A percentile compares a stretch with the other conserved stretches of the same genome.
These are phyloP conservation scores for Ustilago sp. DNA, from an alignment of 1,284 basidiomycete species.

Conservation along the genomic window DNA sequence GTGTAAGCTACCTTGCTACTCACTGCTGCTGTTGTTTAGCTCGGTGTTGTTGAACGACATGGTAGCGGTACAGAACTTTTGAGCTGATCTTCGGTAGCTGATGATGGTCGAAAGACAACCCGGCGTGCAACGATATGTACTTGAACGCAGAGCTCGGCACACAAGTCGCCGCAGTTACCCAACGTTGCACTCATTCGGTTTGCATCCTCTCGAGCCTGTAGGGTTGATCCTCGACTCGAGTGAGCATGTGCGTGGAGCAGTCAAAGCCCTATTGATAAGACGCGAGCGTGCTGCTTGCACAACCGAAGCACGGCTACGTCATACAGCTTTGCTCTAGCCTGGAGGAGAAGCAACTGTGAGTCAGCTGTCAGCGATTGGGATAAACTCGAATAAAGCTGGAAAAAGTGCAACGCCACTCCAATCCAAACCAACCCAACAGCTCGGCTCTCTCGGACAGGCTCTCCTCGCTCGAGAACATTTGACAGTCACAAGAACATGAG, in stretches of 20 bases:
- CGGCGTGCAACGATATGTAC: not conserved
- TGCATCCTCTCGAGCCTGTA: no score
- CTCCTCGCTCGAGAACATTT: not conserved
- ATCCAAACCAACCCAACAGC: not conserved
- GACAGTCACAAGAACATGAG: not conserved
- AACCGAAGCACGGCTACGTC: not conserved
- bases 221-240: no score
- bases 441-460: not conserved
- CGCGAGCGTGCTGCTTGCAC: not conserved
- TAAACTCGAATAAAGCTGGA: not conserved
- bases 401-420: not conserved
- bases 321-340: not conserved
- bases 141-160: no score
- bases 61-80: not conserved
- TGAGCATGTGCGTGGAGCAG: not conserved
- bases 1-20: constrained; percentile 1
- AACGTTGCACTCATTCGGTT: no score
- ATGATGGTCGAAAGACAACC: not conserved
- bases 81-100: not conserved
- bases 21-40: constrained; percentile 32
- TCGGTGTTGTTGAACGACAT: constrained; percentile 21
- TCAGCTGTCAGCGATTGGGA: constrained; percentile 23
- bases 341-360: constrained; percentile 8
- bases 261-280: not conserved
- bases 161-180: no score